phyloP scores from a whole-genome alignment of 208 protist genomes.

The Phytomonas sp. region DNA sequence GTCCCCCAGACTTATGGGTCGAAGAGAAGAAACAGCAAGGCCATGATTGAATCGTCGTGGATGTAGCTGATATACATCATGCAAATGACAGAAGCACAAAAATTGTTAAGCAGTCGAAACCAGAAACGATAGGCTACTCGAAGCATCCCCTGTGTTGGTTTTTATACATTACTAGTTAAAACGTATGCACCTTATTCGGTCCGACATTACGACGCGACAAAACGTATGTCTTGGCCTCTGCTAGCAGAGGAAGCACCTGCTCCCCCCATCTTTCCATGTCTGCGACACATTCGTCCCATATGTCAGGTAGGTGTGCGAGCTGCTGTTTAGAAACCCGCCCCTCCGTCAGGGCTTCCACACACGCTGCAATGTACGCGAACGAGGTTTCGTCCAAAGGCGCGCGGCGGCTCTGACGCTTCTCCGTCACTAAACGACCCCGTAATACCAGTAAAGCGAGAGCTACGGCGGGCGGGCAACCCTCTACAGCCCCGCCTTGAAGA shows the following conservation, averaged over 20 bases:
- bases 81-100: too few relatives aligned
- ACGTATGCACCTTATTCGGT: background rate
- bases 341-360: background rate
- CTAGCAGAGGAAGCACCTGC: background rate
- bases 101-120: too few relatives aligned
- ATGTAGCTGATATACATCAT: too few relatives aligned
- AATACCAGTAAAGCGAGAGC: background rate
- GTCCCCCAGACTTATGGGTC: too few relatives aligned
- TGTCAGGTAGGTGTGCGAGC: too few relatives aligned
- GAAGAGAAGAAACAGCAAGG: too few relatives aligned
- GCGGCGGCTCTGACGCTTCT: background rate
- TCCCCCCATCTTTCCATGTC: too few relatives aligned
- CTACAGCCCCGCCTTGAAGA: background rate
- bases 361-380: slow-evolving; percentile 1
- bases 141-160: too few relatives aligned
- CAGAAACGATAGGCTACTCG: too few relatives aligned
- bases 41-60: too few relatives aligned
- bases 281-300: too few relatives aligned
- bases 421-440: background rate
- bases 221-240: background rate
- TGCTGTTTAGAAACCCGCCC: slow-evolving; percentile 1
- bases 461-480: background rate
- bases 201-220: background rate
- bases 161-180: background rate
- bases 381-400: background rate